Percentiles rank a stretch among this genome's conserved stretches.
Conservation (phyloP, 2,329 filamentous ascomycete genomes). For the Didymella lethalis region DNA sequence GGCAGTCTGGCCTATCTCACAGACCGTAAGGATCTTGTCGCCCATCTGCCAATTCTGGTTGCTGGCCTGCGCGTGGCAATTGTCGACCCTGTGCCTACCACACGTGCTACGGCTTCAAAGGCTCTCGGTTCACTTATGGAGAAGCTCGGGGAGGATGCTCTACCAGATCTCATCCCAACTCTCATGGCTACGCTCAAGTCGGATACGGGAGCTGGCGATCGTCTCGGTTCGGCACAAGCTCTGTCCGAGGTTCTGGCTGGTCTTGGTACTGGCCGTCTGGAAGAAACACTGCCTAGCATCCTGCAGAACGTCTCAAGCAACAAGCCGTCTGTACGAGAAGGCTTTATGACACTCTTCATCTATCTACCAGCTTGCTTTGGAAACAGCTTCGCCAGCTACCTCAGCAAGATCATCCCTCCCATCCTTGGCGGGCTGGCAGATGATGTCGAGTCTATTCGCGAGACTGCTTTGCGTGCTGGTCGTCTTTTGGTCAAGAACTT, state of each 20-base stretch:
- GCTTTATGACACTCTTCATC: slow-evolving; percentile 99
- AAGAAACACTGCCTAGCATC: slow-evolving; percentile 95
- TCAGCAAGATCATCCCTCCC: slow-evolving; percentile 92
- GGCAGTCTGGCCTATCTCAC: slow-evolving; percentile 96
- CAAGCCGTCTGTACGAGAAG: slow-evolving; percentile 90
- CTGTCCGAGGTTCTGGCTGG: slow-evolving; percentile 96
- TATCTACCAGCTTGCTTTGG: slow-evolving; percentile 99
- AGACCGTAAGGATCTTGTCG: slow-evolving; percentile 90
- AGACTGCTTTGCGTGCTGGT: slow-evolving; percentile 93
- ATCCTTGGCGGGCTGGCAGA: slow-evolving; percentile 94
- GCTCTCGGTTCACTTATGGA: slow-evolving; percentile 96
- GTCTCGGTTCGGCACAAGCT: slow-evolving; percentile 94
- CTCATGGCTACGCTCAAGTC: slow-evolving; percentile 98
- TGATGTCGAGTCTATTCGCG: slow-evolving; percentile 93
- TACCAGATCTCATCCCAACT: slow-evolving; percentile 95
- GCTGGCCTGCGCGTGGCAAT: slow-evolving; percentile 87
- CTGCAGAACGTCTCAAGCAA: slow-evolving; percentile 93
- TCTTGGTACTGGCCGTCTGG: slow-evolving; percentile 86
- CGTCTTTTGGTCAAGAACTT: slow-evolving; percentile 98
- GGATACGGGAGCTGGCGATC: slow-evolving; percentile 93
- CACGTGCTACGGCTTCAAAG: slow-evolving; percentile 93
- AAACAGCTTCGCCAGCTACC: slow-evolving; percentile 96
- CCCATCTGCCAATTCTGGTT: slow-evolving; percentile 90
- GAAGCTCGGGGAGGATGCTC: slow-evolving; percentile 94
- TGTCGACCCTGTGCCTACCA: slow-evolving; percentile 95